Conservation (phyloP, 129 eudicot genomes). For the Gnaphalium uliginosum region DNA sequence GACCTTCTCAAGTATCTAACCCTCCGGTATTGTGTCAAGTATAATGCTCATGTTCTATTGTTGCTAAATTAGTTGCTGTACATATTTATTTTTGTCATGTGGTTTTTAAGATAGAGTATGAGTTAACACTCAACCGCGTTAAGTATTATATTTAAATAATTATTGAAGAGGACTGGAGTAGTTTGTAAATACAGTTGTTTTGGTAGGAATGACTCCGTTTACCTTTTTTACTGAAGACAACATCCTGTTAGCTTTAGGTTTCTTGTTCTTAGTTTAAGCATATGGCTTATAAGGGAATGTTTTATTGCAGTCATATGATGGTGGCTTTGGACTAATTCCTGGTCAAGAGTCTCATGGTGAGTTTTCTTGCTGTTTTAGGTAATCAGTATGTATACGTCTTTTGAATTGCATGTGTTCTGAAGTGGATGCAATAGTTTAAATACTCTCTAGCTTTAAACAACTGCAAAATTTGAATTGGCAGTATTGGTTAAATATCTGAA, state of each 20-base stretch:
- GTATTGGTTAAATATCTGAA: neutral
- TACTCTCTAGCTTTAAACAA: slow-evolving; percentile 4
- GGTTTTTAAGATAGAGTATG: neutral
- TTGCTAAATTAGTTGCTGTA: neutral
- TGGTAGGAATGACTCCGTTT: slow-evolving; percentile 6
- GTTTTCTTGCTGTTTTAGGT: slow-evolving; percentile 27
- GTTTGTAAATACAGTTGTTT: slow-evolving; percentile 5
- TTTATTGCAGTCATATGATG: slow-evolving; percentile 93
- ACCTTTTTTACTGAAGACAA: neutral
- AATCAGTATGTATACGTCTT: neutral
- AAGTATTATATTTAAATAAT: neutral
- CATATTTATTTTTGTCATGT: neutral
- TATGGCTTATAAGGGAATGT: slow-evolving; percentile 26
- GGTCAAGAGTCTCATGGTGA: slow-evolving; percentile 97
- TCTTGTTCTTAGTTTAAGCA: slow-evolving; percentile 8
- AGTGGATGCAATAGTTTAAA: neutral
- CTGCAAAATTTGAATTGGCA: neutral
- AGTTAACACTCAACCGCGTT: neutral
- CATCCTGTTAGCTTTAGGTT: slow-evolving; percentile 7
- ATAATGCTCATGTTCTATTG: neutral
- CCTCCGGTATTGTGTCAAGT: neutral
- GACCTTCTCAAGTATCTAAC: neutral
- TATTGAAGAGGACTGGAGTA: neutral
- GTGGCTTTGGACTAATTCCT: slow-evolving; percentile 95
- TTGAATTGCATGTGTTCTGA: neutral